These are phyloP conservation scores for Trichoderma erinaceum DNA, from an alignment of 495 filamentous ascomycete genomes.

Conservation along the genomic window DNA sequence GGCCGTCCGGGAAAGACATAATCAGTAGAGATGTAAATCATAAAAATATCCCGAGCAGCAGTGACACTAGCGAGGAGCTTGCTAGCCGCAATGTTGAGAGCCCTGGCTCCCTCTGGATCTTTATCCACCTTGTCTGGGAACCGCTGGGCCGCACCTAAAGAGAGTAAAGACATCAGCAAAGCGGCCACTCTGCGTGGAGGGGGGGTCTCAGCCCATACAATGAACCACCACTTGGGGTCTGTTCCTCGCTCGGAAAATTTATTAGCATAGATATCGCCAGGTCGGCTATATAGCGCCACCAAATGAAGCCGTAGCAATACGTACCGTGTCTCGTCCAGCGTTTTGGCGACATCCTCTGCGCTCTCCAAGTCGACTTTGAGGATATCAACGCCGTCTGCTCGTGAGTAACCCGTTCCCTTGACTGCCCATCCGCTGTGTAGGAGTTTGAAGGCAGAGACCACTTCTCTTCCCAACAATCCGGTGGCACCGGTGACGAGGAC, in stretches of 20 bases:
- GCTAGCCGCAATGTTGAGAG: conserved; percentile 70
- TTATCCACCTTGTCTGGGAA: conserved; percentile 79
- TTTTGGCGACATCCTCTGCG: conserved; percentile 50
- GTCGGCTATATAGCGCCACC: neutral
- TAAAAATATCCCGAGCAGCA: conserved; percentile 53
- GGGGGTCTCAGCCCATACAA: conserved; percentile 42
- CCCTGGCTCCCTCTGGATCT: conserved; percentile 67
- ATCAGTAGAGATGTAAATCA: conserved; percentile 93
- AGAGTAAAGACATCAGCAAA: neutral
- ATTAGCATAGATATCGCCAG: conserved; percentile 14
- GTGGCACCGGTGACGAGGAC: conserved; percentile 81
- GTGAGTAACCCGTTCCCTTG: conserved; percentile 69
- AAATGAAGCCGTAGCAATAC: conserved; percentile 15
- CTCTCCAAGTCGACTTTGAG: conserved; percentile 72
- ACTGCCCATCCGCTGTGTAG: conserved; percentile 53
- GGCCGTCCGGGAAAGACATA: conserved; percentile 82
- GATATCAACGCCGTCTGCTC: conserved; percentile 64
- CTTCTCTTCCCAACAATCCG: conserved; percentile 76
- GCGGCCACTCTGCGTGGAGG: neutral
- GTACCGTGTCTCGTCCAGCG: conserved; percentile 61
- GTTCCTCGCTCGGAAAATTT: neutral
- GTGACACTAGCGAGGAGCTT: conserved; percentile 60
- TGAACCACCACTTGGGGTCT: conserved; percentile 82
- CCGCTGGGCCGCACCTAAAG: conserved; percentile 80
- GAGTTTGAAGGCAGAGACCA: conserved; percentile 64